Conservation (phyloP, 2,329 filamentous ascomycete genomes). For the Nothophoma quercina region DNA sequence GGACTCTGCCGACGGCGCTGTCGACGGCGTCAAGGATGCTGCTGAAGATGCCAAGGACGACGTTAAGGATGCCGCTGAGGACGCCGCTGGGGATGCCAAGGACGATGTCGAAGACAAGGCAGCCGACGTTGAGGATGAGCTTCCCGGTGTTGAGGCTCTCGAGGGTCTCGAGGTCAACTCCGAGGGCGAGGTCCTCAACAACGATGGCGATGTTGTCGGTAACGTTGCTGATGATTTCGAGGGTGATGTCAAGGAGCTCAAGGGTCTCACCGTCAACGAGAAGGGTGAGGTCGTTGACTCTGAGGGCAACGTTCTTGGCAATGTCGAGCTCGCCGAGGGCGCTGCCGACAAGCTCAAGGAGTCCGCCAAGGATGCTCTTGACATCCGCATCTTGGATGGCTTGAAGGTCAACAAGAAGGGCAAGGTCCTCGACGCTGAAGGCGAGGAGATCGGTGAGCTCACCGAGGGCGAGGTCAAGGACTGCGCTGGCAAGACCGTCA, state of each 20-base stretch:
- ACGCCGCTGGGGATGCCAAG: conserved; percentile 34
- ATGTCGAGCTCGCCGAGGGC: conserved; percentile 59
- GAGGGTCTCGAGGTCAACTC: conserved; percentile 61
- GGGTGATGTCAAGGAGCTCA: conserved; percentile 52
- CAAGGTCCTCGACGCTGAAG: conserved; percentile 60
- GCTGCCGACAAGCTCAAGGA: conserved; percentile 57
- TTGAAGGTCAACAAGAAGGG: conserved; percentile 66
- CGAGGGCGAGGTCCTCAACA: conserved; percentile 58
- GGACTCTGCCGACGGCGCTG: conserved; percentile 30
- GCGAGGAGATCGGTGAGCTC: conserved; percentile 60
- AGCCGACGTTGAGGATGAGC: conserved; percentile 56
- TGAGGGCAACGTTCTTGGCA: conserved; percentile 60
- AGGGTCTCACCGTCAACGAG: conserved; percentile 60
- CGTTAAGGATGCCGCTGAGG: conserved; percentile 34
- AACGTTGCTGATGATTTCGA: conserved; percentile 56
- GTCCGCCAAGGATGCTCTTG: conserved; percentile 49
- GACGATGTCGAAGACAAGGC: conserved; percentile 42
- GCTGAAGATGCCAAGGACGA: conserved; percentile 19
- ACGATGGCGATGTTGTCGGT: conserved; percentile 59
- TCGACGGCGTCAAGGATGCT: conserved; percentile 32
- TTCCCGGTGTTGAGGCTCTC: conserved; percentile 60
- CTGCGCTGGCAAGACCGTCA: conserved; percentile 58
- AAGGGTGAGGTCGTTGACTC: conserved; percentile 60
- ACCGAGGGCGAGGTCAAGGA: conserved; percentile 55
- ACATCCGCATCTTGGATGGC: conserved; percentile 59